phyloP scores from a whole-genome alignment of 768 basidiomycete genomes.

The Boletus vinaceobasis region DNA sequence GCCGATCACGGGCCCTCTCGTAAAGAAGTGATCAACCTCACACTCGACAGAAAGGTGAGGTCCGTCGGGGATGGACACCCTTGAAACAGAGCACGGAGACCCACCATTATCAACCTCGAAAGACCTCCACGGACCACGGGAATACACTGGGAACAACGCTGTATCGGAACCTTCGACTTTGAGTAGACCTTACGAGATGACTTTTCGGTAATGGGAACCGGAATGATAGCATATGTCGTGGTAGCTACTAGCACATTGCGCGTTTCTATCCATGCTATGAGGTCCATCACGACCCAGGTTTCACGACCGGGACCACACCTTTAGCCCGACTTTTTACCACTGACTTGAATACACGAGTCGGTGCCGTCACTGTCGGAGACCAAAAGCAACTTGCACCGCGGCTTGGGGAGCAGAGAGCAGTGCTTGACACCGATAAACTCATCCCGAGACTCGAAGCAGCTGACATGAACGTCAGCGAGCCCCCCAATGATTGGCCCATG shows the following conservation, averaged over 20 bases:
- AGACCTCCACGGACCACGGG: neutral
- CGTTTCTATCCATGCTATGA: no score
- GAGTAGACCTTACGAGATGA: neutral
- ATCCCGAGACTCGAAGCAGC: no score
- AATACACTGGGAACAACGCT: neutral
- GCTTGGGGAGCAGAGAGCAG: no score
- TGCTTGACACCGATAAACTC: no score
- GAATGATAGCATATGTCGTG: neutral
- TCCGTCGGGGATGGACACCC: neutral
- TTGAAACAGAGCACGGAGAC: neutral
- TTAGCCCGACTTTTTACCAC: neutral
- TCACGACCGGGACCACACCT: neutral
- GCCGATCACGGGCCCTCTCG: constrained; percentile 21
- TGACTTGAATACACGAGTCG: no score
- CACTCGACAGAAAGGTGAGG: neutral
- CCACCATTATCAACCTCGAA: neutral
- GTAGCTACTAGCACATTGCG: neutral
- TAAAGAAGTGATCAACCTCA: constrained; percentile 1
- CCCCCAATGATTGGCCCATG: no score
- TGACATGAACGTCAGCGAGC: no score
- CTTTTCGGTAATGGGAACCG: neutral
- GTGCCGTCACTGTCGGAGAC: no score
- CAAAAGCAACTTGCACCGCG: no score
- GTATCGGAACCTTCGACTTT: neutral
- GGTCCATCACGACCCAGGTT: neutral